Evolutionary conservation across 148 eudicot genomes (phyloP).

Genomic region (Agrostemma githago): DNA sequence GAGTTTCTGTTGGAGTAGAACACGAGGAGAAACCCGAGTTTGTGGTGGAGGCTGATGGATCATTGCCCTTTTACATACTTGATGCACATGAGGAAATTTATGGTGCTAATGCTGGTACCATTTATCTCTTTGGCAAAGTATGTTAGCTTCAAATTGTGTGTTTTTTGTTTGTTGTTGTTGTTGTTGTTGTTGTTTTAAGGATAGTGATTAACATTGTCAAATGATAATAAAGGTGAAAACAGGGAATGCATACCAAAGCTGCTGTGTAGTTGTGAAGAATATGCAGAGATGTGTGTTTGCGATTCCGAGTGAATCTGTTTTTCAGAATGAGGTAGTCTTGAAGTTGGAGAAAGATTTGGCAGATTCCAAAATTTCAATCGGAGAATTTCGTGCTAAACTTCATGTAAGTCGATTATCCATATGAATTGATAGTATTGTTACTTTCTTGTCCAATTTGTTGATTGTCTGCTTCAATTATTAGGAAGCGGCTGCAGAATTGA

Average conservation of each 20-base stretch:
- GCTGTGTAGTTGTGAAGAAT: constrained; percentile 86
- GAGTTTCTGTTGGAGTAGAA: constrained; percentile 19
- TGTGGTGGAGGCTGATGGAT: constrained; percentile 67
- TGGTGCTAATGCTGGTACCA: constrained; percentile 65
- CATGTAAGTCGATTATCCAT: constrained; percentile 43
- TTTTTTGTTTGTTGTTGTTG: constrained; percentile 3
- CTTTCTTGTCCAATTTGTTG: constrained; percentile 3
- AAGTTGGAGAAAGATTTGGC: constrained; percentile 63
- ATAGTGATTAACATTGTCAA: constrained; percentile 25
- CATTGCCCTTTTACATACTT: constrained; percentile 74
- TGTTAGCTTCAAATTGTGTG: constrained; percentile 6
- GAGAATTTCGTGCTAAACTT: constrained; percentile 48
- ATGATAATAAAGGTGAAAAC: constrained; percentile 58
- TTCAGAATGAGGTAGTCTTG: constrained; percentile 46
- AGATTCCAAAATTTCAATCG: constrained; percentile 47
- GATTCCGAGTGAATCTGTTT: constrained; percentile 52
- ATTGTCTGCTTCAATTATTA: constrained; percentile 22
- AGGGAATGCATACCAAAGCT: constrained; percentile 70
- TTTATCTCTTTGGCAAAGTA: constrained; percentile 97
- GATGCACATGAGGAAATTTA: constrained; percentile 81
- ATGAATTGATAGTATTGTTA: background rate
- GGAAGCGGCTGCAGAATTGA: constrained; percentile 81
- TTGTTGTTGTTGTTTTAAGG: background rate
- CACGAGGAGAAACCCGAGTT: constrained; percentile 58
- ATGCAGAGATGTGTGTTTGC: constrained; percentile 96